Evolutionary conservation across 2,329 filamentous ascomycete genomes (phyloP).

Genomic region (Grosmannia huntii): DNA sequence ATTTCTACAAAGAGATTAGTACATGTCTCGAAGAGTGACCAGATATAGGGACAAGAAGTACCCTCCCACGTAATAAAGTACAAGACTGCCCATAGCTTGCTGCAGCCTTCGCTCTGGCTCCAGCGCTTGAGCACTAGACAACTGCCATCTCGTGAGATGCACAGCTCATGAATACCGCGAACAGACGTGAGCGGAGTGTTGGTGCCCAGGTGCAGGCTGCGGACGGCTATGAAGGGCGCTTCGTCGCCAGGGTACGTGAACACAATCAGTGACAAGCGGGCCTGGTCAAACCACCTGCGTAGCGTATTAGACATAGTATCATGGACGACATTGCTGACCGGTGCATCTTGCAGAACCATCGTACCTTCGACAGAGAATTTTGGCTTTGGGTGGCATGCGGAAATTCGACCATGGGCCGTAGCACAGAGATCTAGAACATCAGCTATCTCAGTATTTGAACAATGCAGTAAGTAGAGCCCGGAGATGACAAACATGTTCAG

Average conservation of each 20-base stretch:
- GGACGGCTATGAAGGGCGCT: slow-evolving; percentile 34
- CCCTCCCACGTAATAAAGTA: slow-evolving; percentile 50
- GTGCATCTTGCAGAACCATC: slow-evolving; percentile 26
- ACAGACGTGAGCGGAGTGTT: slow-evolving; percentile 33
- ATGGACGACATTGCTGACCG: not conserved
- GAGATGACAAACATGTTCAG: slow-evolving; percentile 12
- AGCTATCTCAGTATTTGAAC: not conserved
- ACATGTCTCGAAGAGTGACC: not conserved
- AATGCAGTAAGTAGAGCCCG: not conserved
- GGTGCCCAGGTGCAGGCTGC: slow-evolving; percentile 25
- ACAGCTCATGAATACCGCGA: slow-evolving; percentile 41
- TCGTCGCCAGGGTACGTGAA: slow-evolving; percentile 32
- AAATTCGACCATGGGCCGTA: slow-evolving; percentile 32
- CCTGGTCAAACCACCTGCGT: slow-evolving; percentile 39
- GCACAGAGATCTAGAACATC: slow-evolving; percentile 27
- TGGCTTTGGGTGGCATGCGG: slow-evolving; percentile 32
- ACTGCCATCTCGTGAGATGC: slow-evolving; percentile 34
- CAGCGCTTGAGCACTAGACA: slow-evolving; percentile 39
- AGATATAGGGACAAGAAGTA: slow-evolving; percentile 16
- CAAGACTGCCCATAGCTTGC: slow-evolving; percentile 41
- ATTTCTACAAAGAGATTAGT: slow-evolving; percentile 30
- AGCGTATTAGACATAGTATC: not conserved
- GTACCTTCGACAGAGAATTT: slow-evolving; percentile 43
- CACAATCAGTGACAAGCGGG: slow-evolving; percentile 39
- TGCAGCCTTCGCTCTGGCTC: slow-evolving; percentile 27